These are phyloP conservation scores for Coprinopsis cinerea DNA, from an alignment of 768 basidiomycete genomes.

Conservation along the genomic window DNA sequence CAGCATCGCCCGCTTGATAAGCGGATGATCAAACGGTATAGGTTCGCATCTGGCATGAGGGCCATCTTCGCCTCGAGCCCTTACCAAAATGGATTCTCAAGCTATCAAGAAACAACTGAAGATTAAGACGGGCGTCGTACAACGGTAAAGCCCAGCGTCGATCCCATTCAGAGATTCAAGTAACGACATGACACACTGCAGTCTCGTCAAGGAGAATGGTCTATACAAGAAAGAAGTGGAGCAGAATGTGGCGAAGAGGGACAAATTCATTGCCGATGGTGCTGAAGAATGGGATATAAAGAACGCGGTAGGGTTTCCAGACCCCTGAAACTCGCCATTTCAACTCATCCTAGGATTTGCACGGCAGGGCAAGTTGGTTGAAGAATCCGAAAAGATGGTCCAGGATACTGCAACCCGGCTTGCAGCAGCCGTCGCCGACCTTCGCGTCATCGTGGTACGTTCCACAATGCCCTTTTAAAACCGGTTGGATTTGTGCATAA, in stretches of 20 bases:
- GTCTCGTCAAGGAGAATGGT: constrained; percentile 62
- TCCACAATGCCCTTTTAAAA: no score
- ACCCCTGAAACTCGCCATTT: no score
- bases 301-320: constrained; percentile 45
- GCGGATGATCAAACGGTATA: no score
- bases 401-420: constrained; percentile 56
- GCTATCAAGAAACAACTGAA: constrained; percentile 61
- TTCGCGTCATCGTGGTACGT: constrained; percentile 66
- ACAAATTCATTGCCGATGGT: constrained; percentile 52
- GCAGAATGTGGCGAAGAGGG: constrained; percentile 51
- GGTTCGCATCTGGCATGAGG: no score
- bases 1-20: no score
- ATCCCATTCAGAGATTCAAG: background rate
- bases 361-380: constrained; percentile 54
- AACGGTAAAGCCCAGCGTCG: constrained; percentile 45
- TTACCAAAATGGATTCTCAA: background rate
- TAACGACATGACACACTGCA: constrained; percentile 21
- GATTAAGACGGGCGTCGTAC: constrained; percentile 66
- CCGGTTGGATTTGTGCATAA: no score
- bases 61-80: background rate
- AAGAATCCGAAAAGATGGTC: constrained; percentile 82
- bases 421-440: constrained; percentile 55
- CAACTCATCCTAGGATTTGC: background rate
- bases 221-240: constrained; percentile 64
- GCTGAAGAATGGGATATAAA: constrained; percentile 75